A percentile compares a stretch with the other conserved stretches of the same genome.
These are phyloP conservation scores for Chlorella sp. DNA, from an alignment of 139 green algal genomes.

Conservation along the genomic window DNA sequence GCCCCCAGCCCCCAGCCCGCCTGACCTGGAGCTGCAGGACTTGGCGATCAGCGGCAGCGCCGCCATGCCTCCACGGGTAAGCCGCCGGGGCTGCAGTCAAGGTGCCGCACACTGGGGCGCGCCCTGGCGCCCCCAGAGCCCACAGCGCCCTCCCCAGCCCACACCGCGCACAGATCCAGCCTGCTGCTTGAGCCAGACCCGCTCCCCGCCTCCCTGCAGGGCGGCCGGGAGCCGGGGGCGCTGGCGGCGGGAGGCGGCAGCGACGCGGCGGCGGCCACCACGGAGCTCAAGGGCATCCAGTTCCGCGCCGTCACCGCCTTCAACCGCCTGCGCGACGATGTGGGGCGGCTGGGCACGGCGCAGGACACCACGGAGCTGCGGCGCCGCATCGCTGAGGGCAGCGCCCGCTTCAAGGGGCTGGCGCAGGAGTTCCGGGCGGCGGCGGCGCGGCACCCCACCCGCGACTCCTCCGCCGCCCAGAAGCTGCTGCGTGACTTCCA, in stretches of 20 bases:
- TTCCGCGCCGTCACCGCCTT: slow-evolving; percentile 49
- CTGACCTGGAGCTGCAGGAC: background rate
- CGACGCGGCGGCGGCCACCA: too few species aligned
- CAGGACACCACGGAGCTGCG: slow-evolving; percentile 75
- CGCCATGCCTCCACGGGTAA: background rate
- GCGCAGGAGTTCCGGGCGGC: slow-evolving; percentile 37
- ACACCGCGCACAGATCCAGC: too few species aligned
- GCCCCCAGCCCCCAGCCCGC: too few species aligned
- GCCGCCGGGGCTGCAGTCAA: background rate
- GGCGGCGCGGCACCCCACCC: slow-evolving; percentile 33
- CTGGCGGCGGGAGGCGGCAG: background rate
- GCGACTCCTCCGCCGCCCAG: slow-evolving; percentile 44
- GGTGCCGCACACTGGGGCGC: background rate
- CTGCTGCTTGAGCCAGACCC: background rate
- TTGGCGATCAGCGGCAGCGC: background rate
- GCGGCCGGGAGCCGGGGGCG: slow-evolving; percentile 15
- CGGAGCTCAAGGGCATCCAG: too few species aligned
- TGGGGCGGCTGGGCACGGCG: slow-evolving; percentile 71
- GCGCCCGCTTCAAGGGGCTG: slow-evolving; percentile 21
- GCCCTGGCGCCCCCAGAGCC: background rate
- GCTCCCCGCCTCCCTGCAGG: background rate
- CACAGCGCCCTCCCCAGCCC: too few species aligned
- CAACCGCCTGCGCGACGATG: slow-evolving; percentile 55
- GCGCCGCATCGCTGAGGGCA: slow-evolving; percentile 40
- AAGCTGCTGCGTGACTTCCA: slow-evolving; percentile 62